Conservation (phyloP, 768 basidiomycete genomes). For the Amanita inopinata region DNA sequence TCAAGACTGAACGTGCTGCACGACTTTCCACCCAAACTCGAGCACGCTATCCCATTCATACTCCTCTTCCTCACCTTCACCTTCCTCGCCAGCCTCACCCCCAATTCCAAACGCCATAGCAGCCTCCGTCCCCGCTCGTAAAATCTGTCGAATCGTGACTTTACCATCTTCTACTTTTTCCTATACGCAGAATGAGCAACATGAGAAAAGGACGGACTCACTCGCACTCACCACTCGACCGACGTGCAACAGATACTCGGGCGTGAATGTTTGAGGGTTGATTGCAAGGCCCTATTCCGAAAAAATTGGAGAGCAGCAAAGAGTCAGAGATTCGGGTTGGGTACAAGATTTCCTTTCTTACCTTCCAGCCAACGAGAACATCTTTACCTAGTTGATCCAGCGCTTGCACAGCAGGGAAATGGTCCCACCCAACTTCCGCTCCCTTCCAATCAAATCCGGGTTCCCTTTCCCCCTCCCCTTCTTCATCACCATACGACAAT, state of each 20-base stretch:
- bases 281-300: constrained; percentile 8
- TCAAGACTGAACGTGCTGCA: too few species aligned
- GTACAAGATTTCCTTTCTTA: not conserved
- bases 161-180: not conserved
- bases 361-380: constrained; percentile 4
- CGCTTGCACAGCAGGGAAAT: not conserved
- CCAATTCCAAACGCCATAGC: constrained; percentile 7
- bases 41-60: constrained; percentile 3
- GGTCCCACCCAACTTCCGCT: constrained; percentile 1
- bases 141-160: constrained; percentile 5
- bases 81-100: not conserved
- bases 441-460: not conserved
- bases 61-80: constrained; percentile 5
- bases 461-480: not conserved
- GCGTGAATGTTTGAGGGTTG: constrained; percentile 8
- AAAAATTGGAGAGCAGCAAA: not conserved
- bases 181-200: not conserved
- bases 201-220: not conserved
- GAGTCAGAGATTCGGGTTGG: not conserved
- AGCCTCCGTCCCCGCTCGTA: constrained; percentile 5
- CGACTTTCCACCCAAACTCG: constrained; percentile 3
- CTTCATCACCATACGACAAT: constrained; percentile 4
- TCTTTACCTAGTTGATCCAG: constrained; percentile 1
- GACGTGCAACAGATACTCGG: constrained; percentile 3
- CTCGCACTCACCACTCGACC: constrained; percentile 5